Evolutionary conservation across 768 basidiomycete genomes (phyloP).

Genomic region (Psilocybe cubensis): DNA sequence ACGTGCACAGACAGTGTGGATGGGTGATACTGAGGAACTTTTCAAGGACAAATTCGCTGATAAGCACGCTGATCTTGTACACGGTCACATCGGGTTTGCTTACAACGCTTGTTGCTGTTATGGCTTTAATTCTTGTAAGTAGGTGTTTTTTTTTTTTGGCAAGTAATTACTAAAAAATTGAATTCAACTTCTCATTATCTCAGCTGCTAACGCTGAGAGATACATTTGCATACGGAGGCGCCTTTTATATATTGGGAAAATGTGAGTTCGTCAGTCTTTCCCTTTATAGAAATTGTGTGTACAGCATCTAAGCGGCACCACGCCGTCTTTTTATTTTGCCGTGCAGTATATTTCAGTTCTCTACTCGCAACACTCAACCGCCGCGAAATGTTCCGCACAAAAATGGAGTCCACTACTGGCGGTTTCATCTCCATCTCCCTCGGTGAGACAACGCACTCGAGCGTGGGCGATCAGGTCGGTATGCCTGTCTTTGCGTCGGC

Average conservation of each 20-base stretch:
- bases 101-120: neutral
- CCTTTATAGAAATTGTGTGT: neutral
- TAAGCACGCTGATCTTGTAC: constrained; percentile 4
- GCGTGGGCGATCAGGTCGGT: too few species aligned
- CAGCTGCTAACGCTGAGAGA: constrained; percentile 1
- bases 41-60: neutral
- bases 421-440: neutral
- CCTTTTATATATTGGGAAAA: constrained; percentile 6
- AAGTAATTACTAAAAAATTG: neutral
- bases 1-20: too few species aligned
- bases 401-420: neutral
- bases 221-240: constrained; percentile 1
- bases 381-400: constrained; percentile 1
- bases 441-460: neutral
- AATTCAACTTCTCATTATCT: too few species aligned
- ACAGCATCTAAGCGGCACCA: neutral
- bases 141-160: neutral
- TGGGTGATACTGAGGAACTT: too few species aligned
- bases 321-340: neutral
- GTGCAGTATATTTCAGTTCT: constrained; percentile 3
- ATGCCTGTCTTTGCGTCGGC: too few species aligned
- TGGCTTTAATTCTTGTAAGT: neutral
- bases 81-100: constrained; percentile 1
- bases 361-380: constrained; percentile 8
- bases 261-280: neutral